Conservation (phyloP, 176 grass and related monocot genomes). For the Triticum urartu region DNA sequence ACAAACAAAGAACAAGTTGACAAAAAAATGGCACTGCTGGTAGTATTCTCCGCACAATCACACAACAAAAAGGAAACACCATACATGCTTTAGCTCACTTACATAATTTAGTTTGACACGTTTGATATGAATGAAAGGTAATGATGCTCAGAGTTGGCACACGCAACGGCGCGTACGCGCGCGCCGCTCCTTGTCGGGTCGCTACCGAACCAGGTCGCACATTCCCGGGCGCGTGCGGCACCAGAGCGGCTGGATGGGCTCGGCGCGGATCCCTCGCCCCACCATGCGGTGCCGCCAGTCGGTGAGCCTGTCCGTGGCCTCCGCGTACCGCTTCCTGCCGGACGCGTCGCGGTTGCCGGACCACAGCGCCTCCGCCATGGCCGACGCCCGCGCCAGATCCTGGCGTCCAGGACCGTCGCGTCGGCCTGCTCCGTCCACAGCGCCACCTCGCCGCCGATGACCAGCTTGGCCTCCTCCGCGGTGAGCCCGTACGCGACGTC, state of each 20-base stretch:
- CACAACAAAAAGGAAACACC: background rate
- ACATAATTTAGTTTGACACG: background rate
- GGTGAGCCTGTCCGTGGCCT: conserved; percentile 77
- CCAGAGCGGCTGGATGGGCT: conserved; percentile 94
- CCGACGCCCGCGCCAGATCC: conserved; percentile 65
- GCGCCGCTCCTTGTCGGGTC: background rate
- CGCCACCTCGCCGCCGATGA: conserved; percentile 89
- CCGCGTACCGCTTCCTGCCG: conserved; percentile 62
- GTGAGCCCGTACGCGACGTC: conserved; percentile 78
- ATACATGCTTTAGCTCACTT: background rate
- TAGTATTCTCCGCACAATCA: background rate
- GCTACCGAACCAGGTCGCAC: conserved; percentile 68
- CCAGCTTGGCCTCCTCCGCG: conserved; percentile 48
- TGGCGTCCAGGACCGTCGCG: conserved; percentile 56
- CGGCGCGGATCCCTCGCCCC: conserved; percentile 63
- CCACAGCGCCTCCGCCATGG: conserved; percentile 82
- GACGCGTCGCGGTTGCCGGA: conserved; percentile 71
- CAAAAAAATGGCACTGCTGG: conserved; percentile 24
- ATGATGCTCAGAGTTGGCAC: background rate
- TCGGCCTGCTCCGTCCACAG: conserved; percentile 90
- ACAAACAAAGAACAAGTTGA: background rate
- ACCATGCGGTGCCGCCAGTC: conserved; percentile 90
- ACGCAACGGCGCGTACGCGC: background rate
- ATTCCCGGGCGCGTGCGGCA: conserved; percentile 66
- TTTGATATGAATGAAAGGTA: background rate